phyloP scores from a whole-genome alignment of 495 filamentous ascomycete genomes.

The Podospora tetraspora region DNA sequence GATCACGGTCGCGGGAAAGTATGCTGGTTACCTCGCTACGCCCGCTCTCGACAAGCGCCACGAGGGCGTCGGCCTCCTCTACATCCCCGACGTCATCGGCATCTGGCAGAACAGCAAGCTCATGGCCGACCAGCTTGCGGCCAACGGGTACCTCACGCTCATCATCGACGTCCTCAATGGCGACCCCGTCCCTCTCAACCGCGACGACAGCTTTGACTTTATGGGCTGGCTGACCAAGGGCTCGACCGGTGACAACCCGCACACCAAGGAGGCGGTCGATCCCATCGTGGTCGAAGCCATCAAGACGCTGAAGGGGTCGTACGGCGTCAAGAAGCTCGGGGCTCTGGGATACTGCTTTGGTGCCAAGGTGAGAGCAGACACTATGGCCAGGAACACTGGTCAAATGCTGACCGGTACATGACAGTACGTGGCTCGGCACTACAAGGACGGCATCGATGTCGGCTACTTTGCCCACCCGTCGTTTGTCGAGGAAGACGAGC shows the following conservation, averaged over 20 bases:
- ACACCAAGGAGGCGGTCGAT: slow-evolving; percentile 53
- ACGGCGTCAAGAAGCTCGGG: slow-evolving; percentile 60
- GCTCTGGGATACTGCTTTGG: slow-evolving; percentile 80
- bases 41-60: slow-evolving; percentile 39
- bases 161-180: slow-evolving; percentile 76
- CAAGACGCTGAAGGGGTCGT: slow-evolving; percentile 43
- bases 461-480: slow-evolving; percentile 73
- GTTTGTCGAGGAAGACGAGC: slow-evolving; percentile 71
- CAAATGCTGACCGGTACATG: not conserved
- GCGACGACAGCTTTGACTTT: slow-evolving; percentile 53
- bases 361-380: slow-evolving; percentile 40
- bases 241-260: slow-evolving; percentile 47
- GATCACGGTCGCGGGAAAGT: slow-evolving; percentile 39
- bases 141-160: slow-evolving; percentile 71
- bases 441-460: slow-evolving; percentile 45
- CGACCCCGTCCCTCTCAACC: slow-evolving; percentile 56
- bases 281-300: slow-evolving; percentile 45
- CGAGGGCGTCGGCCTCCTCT: slow-evolving; percentile 49
- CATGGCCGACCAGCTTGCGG: slow-evolving; percentile 76
- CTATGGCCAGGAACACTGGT: not conserved
- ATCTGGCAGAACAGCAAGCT: slow-evolving; percentile 75
- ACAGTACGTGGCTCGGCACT: slow-evolving; percentile 45
- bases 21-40: slow-evolving; percentile 47
- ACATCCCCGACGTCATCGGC: slow-evolving; percentile 63
- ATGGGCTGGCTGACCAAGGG: slow-evolving; percentile 54